Evolutionary conservation across 768 basidiomycete species (phyloP).

Genomic region (Psilocybe tampanensis): DNA sequence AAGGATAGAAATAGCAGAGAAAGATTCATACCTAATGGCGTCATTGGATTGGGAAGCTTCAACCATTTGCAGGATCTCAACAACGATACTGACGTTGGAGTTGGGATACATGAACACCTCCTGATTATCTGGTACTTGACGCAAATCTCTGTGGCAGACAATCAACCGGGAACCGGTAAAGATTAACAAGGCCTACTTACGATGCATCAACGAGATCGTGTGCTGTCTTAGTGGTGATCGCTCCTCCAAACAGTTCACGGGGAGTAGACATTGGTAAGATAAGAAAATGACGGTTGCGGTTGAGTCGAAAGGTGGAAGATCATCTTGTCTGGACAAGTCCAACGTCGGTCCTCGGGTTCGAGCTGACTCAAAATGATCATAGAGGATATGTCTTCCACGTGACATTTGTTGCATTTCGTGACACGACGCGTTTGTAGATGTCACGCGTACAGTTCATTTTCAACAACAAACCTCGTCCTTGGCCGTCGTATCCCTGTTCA

Average conservation of each 20-base stretch:
- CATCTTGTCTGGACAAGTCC: not conserved
- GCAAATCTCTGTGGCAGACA: constrained; percentile 42
- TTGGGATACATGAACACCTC: constrained; percentile 84
- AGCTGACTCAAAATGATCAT: not conserved
- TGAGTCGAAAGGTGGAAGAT: not conserved
- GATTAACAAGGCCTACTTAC: constrained; percentile 52
- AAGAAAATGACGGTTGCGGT: not conserved
- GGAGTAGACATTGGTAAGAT: constrained; percentile 20
- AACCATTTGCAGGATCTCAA: constrained; percentile 85
- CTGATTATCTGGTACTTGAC: constrained; percentile 93
- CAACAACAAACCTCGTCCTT: constrained; percentile 2
- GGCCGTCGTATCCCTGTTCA: not conserved
- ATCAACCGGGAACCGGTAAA: not conserved
- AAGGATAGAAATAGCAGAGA: constrained; percentile 3
- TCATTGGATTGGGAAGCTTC: constrained; percentile 52
- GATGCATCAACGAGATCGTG: constrained; percentile 75
- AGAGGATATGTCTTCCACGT: constrained; percentile 2
- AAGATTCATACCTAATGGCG: constrained; percentile 64
- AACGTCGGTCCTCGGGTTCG: not conserved
- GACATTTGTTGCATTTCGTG: constrained; percentile 2
- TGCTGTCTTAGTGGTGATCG: constrained; percentile 67
- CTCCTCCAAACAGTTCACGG: constrained; percentile 82
- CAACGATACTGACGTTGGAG: constrained; percentile 72
- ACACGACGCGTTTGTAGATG: constrained; percentile 36
- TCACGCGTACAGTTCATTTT: constrained; percentile 20